These are phyloP conservation scores for Globisporangium orthogonon DNA, from an alignment of 352 stramenopile species.

Conservation along the genomic window DNA sequence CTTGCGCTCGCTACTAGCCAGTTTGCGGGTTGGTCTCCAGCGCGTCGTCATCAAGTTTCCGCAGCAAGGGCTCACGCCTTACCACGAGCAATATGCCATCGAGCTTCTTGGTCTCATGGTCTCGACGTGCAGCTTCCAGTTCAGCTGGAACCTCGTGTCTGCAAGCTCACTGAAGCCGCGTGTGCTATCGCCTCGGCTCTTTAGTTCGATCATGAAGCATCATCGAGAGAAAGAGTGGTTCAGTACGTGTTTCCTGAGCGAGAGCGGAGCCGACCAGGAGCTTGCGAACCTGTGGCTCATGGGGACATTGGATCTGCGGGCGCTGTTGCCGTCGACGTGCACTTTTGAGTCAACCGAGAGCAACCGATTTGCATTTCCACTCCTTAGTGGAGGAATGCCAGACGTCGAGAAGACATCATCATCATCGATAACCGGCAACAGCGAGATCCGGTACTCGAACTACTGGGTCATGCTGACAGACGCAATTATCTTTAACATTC, in stretches of 20 bases:
- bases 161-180: conserved; percentile 29
- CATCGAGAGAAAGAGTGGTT: conserved; percentile 61
- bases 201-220: conserved; percentile 55
- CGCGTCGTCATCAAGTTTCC: conserved; percentile 53
- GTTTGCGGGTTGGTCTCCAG: conserved; percentile 41
- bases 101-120: conserved; percentile 62
- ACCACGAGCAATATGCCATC: conserved; percentile 55
- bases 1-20: conserved; percentile 21
- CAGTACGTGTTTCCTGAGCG: conserved; percentile 49
- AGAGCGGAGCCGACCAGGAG: conserved; percentile 45
- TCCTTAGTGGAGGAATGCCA: neutral
- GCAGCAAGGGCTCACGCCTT: conserved; percentile 15
- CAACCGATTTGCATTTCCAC: conserved; percentile 20
- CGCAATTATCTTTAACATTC: conserved; percentile 48
- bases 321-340: conserved; percentile 17
- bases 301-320: conserved; percentile 51
- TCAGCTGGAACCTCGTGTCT: conserved; percentile 49
- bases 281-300: conserved; percentile 55
- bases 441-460: conserved; percentile 33
- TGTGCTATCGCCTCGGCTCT: conserved; percentile 49
- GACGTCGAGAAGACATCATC: neutral
- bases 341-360: conserved; percentile 4
- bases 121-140: conserved; percentile 48
- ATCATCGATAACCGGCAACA: neutral
- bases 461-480: conserved; percentile 74